phyloP scores from a whole-genome alignment of 768 basidiomycete species.

The Xerocomellus amylosporus region DNA sequence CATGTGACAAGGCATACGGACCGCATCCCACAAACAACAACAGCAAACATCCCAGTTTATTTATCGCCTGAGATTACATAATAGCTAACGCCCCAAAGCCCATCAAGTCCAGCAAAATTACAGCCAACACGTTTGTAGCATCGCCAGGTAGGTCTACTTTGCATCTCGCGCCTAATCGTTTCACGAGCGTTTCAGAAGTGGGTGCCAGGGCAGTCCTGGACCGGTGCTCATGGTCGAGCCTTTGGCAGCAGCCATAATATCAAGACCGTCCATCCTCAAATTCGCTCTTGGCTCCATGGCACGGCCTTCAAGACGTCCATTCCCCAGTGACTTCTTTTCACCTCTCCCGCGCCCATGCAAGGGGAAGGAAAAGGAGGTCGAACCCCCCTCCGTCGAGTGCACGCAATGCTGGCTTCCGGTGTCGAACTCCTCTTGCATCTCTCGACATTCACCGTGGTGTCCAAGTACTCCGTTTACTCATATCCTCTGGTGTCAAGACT shows the following conservation, averaged over 20 bases:
- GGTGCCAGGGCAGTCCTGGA: constrained; percentile 6
- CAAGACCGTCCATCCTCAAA: constrained; percentile 33
- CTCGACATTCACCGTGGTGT: constrained; percentile 48
- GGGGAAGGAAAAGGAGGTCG: constrained; percentile 49
- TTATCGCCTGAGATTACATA: constrained; percentile 27
- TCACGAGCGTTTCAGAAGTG: neutral
- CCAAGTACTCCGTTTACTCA: constrained; percentile 36
- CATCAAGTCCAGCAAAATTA: neutral
- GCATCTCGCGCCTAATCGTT: neutral
- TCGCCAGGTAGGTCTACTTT: constrained; percentile 12
- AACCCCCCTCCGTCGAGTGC: constrained; percentile 28
- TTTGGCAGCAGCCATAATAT: constrained; percentile 50
- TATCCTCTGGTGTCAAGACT: neutral
- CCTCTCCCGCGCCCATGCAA: constrained; percentile 51
- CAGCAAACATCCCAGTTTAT: neutral
- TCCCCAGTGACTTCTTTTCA: constrained; percentile 52
- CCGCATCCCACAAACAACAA: neutral
- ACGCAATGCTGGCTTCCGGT: constrained; percentile 22
- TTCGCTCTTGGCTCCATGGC: constrained; percentile 30
- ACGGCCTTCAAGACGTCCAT: constrained; percentile 29
- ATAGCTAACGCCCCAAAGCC: neutral
- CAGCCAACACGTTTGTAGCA: neutral
- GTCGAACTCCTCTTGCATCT: constrained; percentile 45
- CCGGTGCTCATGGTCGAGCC: constrained; percentile 60
- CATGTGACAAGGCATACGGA: constrained; percentile 2